Conservation (phyloP, 768 basidiomycete species). For the Hydnomerulius pinastri region DNA sequence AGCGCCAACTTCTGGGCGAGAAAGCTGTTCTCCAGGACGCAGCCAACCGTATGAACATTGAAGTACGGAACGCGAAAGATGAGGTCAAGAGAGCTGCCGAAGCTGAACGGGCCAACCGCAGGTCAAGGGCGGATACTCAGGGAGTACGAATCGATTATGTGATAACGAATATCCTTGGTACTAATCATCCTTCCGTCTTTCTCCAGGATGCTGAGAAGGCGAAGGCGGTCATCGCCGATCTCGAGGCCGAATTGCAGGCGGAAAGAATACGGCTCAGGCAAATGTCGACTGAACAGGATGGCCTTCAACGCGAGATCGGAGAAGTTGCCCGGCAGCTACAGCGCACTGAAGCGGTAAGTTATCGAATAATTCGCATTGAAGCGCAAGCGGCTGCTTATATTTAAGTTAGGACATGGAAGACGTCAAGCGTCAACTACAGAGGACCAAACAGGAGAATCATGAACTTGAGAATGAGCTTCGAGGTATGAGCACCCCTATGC, state of each 20-base stretch:
- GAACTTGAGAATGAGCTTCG: conserved; percentile 74
- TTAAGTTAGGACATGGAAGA: conserved; percentile 74
- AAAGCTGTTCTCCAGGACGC: conserved; percentile 73
- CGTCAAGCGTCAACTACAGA: conserved; percentile 66
- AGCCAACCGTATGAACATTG: conserved; percentile 61
- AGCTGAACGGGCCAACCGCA: conserved; percentile 50
- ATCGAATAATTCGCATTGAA: not conserved
- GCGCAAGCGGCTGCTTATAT: conserved; percentile 2
- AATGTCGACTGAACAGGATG: conserved; percentile 63
- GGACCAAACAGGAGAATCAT: conserved; percentile 71
- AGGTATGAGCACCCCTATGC: conserved; percentile 42
- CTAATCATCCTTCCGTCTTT: conserved; percentile 1
- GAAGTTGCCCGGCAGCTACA: conserved; percentile 63
- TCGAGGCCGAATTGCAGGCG: conserved; percentile 69
- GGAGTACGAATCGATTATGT: conserved; percentile 42
- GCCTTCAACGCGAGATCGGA: conserved; percentile 64
- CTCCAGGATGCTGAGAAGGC: conserved; percentile 72
- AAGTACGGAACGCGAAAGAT: conserved; percentile 60
- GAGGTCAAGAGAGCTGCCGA: conserved; percentile 57
- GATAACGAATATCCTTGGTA: not conserved
- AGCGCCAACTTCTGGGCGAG: conserved; percentile 61
- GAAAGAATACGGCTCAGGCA: conserved; percentile 69
- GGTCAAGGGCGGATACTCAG: conserved; percentile 52
- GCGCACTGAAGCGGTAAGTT: conserved; percentile 67
- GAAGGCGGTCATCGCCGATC: conserved; percentile 60